Conservation (phyloP, 768 basidiomycete species). For the Fomitopsis pulvina region DNA sequence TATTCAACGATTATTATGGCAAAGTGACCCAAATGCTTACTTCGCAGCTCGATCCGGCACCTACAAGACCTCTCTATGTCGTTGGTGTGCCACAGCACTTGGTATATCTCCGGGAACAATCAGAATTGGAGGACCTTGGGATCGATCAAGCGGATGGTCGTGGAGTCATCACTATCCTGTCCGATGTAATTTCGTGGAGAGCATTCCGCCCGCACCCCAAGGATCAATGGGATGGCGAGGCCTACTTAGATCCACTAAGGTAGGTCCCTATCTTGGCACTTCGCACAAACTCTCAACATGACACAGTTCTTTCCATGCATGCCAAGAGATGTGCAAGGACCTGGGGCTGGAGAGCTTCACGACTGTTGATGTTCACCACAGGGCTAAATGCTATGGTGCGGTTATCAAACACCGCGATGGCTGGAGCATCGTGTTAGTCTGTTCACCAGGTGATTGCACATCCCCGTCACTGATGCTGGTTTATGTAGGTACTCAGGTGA, state of each 20-base stretch:
- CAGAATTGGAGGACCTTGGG: conserved; percentile 68
- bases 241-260: neutral
- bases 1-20: conserved; percentile 1
- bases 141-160: conserved; percentile 38
- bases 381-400: conserved; percentile 65
- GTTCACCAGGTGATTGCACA: no score
- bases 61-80: conserved; percentile 61
- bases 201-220: conserved; percentile 26
- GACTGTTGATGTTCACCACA: conserved; percentile 71
- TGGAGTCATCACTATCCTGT: conserved; percentile 48
- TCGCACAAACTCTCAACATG: neutral
- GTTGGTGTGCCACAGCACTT: conserved; percentile 52
- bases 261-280: neutral
- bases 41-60: conserved; percentile 55
- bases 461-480: no score
- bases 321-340: conserved; percentile 36
- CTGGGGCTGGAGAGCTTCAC: conserved; percentile 55
- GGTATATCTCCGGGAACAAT: conserved; percentile 65
- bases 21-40: neutral
- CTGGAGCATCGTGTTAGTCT: conserved; percentile 81
- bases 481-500: no score
- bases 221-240: neutral
- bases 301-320: conserved; percentile 38
- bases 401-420: conserved; percentile 62
- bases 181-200: conserved; percentile 47